Conservation (phyloP, 768 basidiomycete species). For the Rhizopogon salebrosus region DNA sequence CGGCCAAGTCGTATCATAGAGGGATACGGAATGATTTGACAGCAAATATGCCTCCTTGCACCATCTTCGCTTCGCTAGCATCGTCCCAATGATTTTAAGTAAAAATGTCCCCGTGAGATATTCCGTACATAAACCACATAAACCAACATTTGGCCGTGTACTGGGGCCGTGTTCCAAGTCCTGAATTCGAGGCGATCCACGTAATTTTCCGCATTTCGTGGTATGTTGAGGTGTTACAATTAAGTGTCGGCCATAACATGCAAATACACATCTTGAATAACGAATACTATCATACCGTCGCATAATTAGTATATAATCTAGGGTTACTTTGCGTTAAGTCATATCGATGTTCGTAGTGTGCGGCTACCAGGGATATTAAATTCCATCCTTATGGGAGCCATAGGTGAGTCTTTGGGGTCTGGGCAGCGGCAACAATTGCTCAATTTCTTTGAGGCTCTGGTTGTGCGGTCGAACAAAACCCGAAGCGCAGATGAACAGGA, state of each 20-base stretch:
- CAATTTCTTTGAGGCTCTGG: neutral
- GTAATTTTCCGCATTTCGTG: no score
- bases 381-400: neutral
- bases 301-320: neutral
- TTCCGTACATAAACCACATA: no score
- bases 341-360: neutral
- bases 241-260: neutral
- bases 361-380: slow-evolving; percentile 1
- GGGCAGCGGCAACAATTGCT: neutral
- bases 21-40: no score
- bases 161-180: no score
- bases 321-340: neutral
- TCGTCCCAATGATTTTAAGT: no score
- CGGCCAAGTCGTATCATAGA: no score
- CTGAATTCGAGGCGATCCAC: no score
- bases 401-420: neutral
- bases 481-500: neutral
- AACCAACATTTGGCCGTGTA: no score
- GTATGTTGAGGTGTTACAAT: no score
- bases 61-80: no score
- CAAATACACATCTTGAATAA: neutral
- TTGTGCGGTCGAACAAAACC: neutral
- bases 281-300: neutral
- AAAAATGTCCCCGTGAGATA: no score
- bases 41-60: no score